Base-by-base conservation (phyloP, 257 asterid genomes). In the Linderniella brevidens region DNA sequence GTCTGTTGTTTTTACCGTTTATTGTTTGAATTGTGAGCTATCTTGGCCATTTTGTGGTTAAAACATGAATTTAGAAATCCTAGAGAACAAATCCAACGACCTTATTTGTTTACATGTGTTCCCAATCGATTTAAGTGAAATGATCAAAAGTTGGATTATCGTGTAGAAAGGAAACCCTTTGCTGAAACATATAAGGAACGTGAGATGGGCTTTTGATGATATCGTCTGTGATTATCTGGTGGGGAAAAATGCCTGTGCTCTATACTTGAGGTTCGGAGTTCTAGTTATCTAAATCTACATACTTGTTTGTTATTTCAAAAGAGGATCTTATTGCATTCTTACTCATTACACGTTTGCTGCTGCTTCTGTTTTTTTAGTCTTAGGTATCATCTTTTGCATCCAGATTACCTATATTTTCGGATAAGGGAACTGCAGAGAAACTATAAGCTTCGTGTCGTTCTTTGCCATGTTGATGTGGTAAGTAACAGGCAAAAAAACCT, bases 391-490 rank as follows among this genome's bases (percentile, higher is more conserved):
- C 87, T 88, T 46, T 81, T 88, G 71, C 98, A 88, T 73, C 94
- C 98, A 55, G 98, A 88, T 70, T 88, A 85, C 73, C 74, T 84
- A 48, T 88, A 84, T 73, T 88, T 74, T 29, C 92, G 96, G 62
- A 88, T 88, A 61, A 73, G 93, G 64, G 98, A 88, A 60, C 69
- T 84, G 76, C 96, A 74, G 72, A 88, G 78, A 72, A 84, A 84
- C 58, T 78, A 61, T 63, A 85, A 80, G 74, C 96, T 88, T 56
- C 86, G 94, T 25, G 80, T 88, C 25, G 78, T 88, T 37, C 65
- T 88, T 65, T 88, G 98, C 82, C 92, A 88, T 61, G 93, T 88
- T 69, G 98, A 88, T 62, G 96, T 84, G 64, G 97, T 83, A 72
- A 66, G 86, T 32, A 32, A 25, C 32, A 6, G 32, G 32, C 4